A percentile compares a stretch with the other conserved stretches of the same genome.
These are phyloP conservation scores for Prototheca cutis DNA, from an alignment of 163 green algal species.

Conservation along the genomic window DNA sequence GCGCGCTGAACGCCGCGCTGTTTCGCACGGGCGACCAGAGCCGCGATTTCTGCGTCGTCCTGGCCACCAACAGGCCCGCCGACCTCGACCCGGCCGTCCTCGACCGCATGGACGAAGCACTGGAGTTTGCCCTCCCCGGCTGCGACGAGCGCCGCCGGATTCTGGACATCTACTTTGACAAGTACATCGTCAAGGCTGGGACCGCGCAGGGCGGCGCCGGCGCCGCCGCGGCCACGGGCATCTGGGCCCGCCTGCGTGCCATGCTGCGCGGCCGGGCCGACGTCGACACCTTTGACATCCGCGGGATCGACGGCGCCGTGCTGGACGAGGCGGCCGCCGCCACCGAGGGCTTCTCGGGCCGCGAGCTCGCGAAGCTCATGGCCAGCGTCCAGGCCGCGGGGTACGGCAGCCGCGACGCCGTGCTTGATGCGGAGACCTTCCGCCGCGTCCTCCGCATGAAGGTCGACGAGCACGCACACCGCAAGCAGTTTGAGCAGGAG, in stretches of 20 bases:
- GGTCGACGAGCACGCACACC: conserved; percentile 58
- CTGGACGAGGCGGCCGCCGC: conserved; percentile 55
- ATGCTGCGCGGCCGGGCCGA: conserved; percentile 38
- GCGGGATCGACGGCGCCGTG: conserved; percentile 45
- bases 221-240: conserved; percentile 3
- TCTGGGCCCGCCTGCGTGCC: conserved; percentile 20
- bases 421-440: conserved; percentile 63
- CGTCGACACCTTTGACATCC: conserved; percentile 22
- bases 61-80: conserved; percentile 92
- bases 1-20: conserved; percentile 92
- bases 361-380: conserved; percentile 97
- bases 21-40: conserved; percentile 91
- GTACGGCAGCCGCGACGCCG: conserved; percentile 62
- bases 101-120: conserved; percentile 91
- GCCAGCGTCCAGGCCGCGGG: conserved; percentile 82
- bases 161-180: conserved; percentile 76
- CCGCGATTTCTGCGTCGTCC: conserved; percentile 82
- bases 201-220: conserved; percentile 43
- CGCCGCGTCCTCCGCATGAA: conserved; percentile 35
- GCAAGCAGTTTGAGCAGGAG: no score
- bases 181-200: conserved; percentile 62
- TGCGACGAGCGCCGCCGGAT: conserved; percentile 60
- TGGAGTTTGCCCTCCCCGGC: conserved; percentile 58
- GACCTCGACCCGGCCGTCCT: conserved; percentile 93
- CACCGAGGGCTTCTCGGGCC: conserved; percentile 88